phyloP scores from a whole-genome alignment of 495 filamentous ascomycete species.

The Umbilicaria muhlenbergii region DNA sequence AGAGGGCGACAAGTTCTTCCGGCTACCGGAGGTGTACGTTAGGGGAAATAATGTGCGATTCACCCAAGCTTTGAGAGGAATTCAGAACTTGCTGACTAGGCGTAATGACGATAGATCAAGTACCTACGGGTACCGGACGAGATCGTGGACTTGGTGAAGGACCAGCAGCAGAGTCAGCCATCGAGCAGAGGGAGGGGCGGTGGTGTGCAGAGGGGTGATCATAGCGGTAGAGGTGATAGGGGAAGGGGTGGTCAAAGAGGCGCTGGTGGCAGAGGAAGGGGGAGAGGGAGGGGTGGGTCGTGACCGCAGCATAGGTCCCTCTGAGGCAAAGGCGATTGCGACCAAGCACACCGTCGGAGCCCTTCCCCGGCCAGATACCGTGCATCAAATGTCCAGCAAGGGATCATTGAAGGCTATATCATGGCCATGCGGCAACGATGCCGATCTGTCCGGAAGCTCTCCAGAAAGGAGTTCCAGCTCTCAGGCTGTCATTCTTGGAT shows the following conservation, averaged over 20 bases:
- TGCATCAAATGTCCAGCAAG: no score
- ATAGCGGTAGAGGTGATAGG: conserved; percentile 39
- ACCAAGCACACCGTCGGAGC: no score
- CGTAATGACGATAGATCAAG: conserved; percentile 60
- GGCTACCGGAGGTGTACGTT: conserved; percentile 85
- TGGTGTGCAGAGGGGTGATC: conserved; percentile 43
- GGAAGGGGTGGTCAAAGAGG: conserved; percentile 29
- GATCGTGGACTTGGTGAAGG: conserved; percentile 84
- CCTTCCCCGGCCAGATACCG: no score
- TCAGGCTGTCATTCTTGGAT: no score
- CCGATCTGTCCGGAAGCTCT: no score
- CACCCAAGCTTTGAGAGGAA: not conserved
- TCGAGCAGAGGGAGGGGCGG: conserved; percentile 55
- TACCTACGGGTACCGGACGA: conserved; percentile 92
- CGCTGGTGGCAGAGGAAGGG: conserved; percentile 35
- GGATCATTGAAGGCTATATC: no score
- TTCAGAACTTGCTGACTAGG: not conserved
- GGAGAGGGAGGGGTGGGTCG: conserved; percentile 25
- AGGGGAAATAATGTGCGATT: conserved; percentile 81
- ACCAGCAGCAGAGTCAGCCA: conserved; percentile 67
- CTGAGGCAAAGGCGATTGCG: no score
- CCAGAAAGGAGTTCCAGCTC: no score
- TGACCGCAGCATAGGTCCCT: no score
- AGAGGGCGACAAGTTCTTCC: conserved; percentile 85
- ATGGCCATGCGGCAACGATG: no score